A percentile compares a stretch with the other conserved stretches of the same genome.
phyloP scores from a whole-genome alignment of 192 early-diverging fungal species.

The Rhizoclosmatium sp. region DNA sequence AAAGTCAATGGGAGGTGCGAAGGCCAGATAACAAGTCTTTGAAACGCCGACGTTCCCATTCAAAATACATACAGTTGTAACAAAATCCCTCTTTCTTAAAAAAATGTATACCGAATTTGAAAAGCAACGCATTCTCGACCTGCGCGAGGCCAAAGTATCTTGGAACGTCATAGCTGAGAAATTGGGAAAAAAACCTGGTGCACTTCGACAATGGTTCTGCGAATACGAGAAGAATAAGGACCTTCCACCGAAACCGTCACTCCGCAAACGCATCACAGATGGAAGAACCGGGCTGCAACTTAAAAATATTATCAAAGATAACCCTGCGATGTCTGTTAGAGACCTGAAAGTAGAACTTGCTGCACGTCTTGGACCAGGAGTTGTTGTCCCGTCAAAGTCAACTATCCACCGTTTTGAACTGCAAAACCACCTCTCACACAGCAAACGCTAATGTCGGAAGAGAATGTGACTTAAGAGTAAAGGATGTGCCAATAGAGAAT shows the following conservation, averaged over 20 bases:
- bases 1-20: too few species aligned
- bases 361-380: neutral
- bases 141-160: neutral
- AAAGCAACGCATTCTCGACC: neutral
- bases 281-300: neutral
- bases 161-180: neutral
- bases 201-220: neutral
- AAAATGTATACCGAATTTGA: constrained; percentile 2
- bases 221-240: neutral
- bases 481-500: too few species aligned
- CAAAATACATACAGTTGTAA: too few species aligned
- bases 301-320: neutral
- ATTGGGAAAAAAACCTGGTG: neutral
- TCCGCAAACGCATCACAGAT: neutral
- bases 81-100: neutral
- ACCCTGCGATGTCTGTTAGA: neutral
- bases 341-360: neutral
- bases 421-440: neutral
- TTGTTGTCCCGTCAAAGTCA: neutral
- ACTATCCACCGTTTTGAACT: neutral
- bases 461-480: too few species aligned
- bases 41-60: too few species aligned
- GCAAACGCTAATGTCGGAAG: too few species aligned
- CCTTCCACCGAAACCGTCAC: neutral
- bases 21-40: too few species aligned